These are phyloP conservation scores for Pittosporum tobira DNA, from an alignment of 129 eudicot genomes.

Conservation along the genomic window DNA sequence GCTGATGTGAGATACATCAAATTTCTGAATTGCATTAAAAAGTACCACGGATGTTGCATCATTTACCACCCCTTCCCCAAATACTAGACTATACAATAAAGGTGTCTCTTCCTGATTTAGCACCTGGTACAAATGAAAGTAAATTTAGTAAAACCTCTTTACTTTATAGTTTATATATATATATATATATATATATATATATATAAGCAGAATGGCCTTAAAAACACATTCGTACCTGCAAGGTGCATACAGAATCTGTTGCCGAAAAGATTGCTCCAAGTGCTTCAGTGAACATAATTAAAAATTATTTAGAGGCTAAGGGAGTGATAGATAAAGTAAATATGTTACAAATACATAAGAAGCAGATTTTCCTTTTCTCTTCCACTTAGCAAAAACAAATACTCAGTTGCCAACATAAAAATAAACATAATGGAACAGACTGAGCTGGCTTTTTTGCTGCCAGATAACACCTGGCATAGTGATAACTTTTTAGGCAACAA, in stretches of 20 bases:
- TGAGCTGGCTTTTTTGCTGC: no score
- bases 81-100: conserved; percentile 64
- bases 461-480: no score
- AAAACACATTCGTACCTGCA: conserved; percentile 50
- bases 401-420: no score
- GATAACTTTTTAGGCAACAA: no score
- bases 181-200: no score
- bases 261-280: conserved; percentile 96
- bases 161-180: not conserved
- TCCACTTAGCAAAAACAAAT: not conserved
- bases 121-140: conserved; percentile 36
- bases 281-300: conserved; percentile 28
- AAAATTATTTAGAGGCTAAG: not conserved
- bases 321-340: not conserved
- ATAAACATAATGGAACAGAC: no score
- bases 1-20: conserved; percentile 48
- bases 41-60: conserved; percentile 90
- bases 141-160: not conserved
- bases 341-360: not conserved
- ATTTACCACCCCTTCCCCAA: conserved; percentile 93
- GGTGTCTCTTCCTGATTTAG: conserved; percentile 82
- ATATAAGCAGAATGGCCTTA: not conserved
- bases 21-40: conserved; percentile 57
- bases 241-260: conserved; percentile 85
- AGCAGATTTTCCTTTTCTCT: not conserved